Conservation (phyloP, 805 yeast species). For the Torulaspora quercuum region DNA sequence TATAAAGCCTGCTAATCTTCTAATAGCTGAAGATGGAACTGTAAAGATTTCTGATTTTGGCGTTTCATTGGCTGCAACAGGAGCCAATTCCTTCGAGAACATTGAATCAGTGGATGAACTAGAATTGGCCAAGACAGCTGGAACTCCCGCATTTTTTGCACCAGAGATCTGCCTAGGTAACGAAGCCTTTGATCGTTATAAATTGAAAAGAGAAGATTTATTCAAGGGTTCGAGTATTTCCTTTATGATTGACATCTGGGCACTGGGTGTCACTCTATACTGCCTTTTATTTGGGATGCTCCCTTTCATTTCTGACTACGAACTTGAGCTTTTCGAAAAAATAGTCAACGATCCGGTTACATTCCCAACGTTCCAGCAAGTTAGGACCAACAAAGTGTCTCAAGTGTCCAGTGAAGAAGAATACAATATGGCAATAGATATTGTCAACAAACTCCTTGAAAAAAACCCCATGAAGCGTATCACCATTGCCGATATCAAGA, state of each 20-base stretch:
- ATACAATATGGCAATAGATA: conserved; percentile 46
- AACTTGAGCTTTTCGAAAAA: conserved; percentile 62
- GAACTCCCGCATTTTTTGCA: conserved; percentile 95
- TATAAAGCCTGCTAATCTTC: conserved; percentile 89
- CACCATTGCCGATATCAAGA: conserved; percentile 66
- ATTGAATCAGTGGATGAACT: conserved; percentile 47
- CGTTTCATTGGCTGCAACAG: conserved; percentile 67
- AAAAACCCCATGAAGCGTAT: conserved; percentile 70
- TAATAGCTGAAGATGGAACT: conserved; percentile 61
- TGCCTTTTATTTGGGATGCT: conserved; percentile 83
- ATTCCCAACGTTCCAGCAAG: conserved; percentile 47
- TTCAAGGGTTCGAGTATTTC: conserved; percentile 53
- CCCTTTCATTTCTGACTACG: conserved; percentile 86
- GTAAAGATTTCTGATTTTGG: conserved; percentile 98
- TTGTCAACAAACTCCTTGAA: conserved; percentile 56
- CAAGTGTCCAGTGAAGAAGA: conserved; percentile 39
- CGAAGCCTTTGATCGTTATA: conserved; percentile 26
- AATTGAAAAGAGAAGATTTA: conserved; percentile 24
- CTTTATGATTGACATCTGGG: conserved; percentile 94
- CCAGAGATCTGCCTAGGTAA: conserved; percentile 79
- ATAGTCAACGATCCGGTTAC: conserved; percentile 60
- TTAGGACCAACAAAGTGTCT: conserved; percentile 34
- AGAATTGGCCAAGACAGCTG: conserved; percentile 93
- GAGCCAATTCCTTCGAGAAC: conserved; percentile 18
- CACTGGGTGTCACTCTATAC: conserved; percentile 86